A percentile compares a stretch with the other conserved stretches of the same genome.
These are phyloP conservation scores for Amanita subjunquillea DNA, from an alignment of 768 basidiomycete species.

Conservation along the genomic window DNA sequence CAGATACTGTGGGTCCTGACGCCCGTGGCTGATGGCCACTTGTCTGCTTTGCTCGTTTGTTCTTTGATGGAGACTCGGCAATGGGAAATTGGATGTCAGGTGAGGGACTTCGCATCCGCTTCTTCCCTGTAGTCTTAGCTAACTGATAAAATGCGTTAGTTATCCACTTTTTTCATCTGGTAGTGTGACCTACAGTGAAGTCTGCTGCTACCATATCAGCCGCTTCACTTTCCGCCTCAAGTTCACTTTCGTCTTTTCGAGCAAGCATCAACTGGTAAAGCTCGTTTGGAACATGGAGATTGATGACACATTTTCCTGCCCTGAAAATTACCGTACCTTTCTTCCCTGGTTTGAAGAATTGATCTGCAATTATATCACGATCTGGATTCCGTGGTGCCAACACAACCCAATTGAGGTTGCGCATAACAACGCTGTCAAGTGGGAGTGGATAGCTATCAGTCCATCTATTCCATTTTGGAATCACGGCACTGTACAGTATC, in stretches of 20 bases:
- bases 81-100: no score
- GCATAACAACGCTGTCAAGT: neutral
- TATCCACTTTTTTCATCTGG: neutral
- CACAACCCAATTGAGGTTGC: neutral
- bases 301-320: neutral
- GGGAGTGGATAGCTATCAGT: slow-evolving; percentile 8
- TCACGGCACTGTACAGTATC: slow-evolving; percentile 8
- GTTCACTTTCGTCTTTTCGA: neutral
- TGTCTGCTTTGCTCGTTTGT: no score
- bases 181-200: neutral
- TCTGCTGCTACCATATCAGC: neutral
- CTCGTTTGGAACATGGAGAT: slow-evolving; percentile 7
- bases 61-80: no score
- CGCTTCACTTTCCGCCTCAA: neutral
- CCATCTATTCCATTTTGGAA: slow-evolving; percentile 9
- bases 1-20: no score
- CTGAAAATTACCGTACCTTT: slow-evolving; percentile 3
- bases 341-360: slow-evolving; percentile 5
- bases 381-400: slow-evolving; percentile 3
- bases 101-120: neutral
- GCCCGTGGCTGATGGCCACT: no score
- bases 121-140: neutral
- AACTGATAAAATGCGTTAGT: neutral
- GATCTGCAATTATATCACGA: slow-evolving; percentile 8
- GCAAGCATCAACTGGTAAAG: neutral